Conservation (phyloP, 306 rosid genomes). For the Lablab purpureus region DNA sequence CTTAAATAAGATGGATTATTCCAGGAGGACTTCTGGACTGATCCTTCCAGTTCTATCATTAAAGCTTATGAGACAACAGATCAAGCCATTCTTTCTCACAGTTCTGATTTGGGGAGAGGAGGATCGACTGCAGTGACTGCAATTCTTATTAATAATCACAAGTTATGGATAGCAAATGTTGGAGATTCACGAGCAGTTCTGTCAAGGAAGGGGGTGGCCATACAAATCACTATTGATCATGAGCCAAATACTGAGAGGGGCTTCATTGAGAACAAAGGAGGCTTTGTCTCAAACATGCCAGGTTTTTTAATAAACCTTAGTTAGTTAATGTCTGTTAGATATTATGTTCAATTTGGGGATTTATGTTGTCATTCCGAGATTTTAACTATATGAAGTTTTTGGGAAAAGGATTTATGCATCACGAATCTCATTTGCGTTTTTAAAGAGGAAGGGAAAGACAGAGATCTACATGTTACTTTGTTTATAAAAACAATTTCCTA, state of each 20-base stretch:
- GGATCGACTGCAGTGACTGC: slow-evolving; percentile 87
- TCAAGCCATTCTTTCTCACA: slow-evolving; percentile 73
- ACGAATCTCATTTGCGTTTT: slow-evolving; percentile 28
- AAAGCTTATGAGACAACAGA: slow-evolving; percentile 76
- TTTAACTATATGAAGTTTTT: slow-evolving; percentile 23
- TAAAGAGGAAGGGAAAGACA: not conserved
- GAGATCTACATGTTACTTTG: slow-evolving; percentile 4
- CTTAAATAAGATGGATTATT: slow-evolving; percentile 37
- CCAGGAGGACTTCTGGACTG: slow-evolving; percentile 76
- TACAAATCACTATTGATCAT: slow-evolving; percentile 74
- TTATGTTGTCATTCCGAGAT: slow-evolving; percentile 21
- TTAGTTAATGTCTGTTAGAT: slow-evolving; percentile 35
- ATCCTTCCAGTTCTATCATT: slow-evolving; percentile 62
- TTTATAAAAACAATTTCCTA: slow-evolving; percentile 8
- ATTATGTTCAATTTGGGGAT: slow-evolving; percentile 11
- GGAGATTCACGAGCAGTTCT: slow-evolving; percentile 91
- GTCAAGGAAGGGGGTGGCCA: slow-evolving; percentile 68
- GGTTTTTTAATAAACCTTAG: slow-evolving; percentile 59
- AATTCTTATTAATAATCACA: slow-evolving; percentile 65
- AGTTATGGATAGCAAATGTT: slow-evolving; percentile 75
- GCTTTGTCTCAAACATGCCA: slow-evolving; percentile 97
- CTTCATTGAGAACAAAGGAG: slow-evolving; percentile 83
- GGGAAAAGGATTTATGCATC: slow-evolving; percentile 3
- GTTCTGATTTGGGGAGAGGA: slow-evolving; percentile 77
- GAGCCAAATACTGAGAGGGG: slow-evolving; percentile 87